A percentile compares a stretch with the other conserved stretches of the same genome.
Evolutionary conservation across 768 basidiomycete genomes (phyloP).

Genomic region (Chalciporus chontae): DNA sequence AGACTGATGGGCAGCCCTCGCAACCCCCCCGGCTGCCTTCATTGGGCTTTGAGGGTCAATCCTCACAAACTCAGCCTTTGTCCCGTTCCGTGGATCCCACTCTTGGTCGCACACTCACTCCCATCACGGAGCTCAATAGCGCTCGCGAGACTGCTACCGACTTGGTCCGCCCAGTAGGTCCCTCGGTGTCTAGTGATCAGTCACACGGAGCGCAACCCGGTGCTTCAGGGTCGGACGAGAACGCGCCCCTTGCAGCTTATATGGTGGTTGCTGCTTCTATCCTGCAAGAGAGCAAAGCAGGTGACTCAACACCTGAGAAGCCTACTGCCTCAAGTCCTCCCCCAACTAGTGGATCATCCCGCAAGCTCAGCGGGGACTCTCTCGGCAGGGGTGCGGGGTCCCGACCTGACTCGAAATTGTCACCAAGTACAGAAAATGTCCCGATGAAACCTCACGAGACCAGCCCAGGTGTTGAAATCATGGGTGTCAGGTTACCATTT

Average conservation of each 20-base stretch:
- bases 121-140: slow-evolving; percentile 58
- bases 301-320: slow-evolving; percentile 11
- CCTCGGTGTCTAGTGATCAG: slow-evolving; percentile 18
- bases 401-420: slow-evolving; percentile 39
- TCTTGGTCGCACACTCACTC: slow-evolving; percentile 45
- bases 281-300: slow-evolving; percentile 19
- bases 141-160: slow-evolving; percentile 28
- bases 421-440: slow-evolving; percentile 24
- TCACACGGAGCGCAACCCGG: slow-evolving; percentile 9
- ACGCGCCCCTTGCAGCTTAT: slow-evolving; percentile 19
- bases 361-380: slow-evolving; percentile 37
- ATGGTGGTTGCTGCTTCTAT: slow-evolving; percentile 15
- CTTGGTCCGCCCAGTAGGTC: slow-evolving; percentile 11
- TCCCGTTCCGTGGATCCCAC: slow-evolving; percentile 20
- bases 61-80: slow-evolving; percentile 9
- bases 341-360: slow-evolving; percentile 19
- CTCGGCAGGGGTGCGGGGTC: slow-evolving; percentile 26
- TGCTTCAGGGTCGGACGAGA: slow-evolving; percentile 25
- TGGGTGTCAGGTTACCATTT: slow-evolving; percentile 31
- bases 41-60: slow-evolving; percentile 42
- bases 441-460: slow-evolving; percentile 20
- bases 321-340: slow-evolving; percentile 27
- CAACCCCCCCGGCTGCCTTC: slow-evolving; percentile 55
- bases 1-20: slow-evolving; percentile 6
- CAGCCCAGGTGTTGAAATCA: slow-evolving; percentile 19